These are phyloP conservation scores for Aspergillus ustus DNA, from an alignment of 2,329 filamentous ascomycete species.

Conservation along the genomic window DNA sequence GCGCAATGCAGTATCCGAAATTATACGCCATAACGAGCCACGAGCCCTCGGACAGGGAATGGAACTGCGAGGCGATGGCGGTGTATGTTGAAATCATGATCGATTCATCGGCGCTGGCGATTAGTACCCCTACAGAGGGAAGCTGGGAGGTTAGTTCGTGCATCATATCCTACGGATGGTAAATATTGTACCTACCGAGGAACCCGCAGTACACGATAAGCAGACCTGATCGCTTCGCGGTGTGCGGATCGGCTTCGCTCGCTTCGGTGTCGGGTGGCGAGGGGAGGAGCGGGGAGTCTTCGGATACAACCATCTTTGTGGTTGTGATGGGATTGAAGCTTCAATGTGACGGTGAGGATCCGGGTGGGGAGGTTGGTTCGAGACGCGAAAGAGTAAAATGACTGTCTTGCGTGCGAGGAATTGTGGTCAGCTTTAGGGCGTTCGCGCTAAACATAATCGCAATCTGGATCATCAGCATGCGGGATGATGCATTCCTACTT, in stretches of 20 bases:
- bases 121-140: conserved; percentile 61
- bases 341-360: not conserved
- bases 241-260: not conserved
- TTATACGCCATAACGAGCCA: conserved; percentile 53
- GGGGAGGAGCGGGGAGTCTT: not conserved
- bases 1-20: conserved; percentile 47
- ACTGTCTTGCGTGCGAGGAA: too few species aligned
- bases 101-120: conserved; percentile 64
- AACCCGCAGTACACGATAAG: conserved; percentile 7
- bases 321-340: not conserved
- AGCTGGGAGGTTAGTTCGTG: not conserved
- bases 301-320: not conserved
- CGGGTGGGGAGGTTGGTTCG: not conserved
- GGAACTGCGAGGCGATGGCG: conserved; percentile 53
- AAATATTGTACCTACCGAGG: not conserved
- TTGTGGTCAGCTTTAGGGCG: not conserved
- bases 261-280: not conserved
- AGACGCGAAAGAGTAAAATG: not conserved
- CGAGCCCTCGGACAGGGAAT: conserved; percentile 44
- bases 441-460: not conserved
- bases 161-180: not conserved
- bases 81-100: conserved; percentile 68
- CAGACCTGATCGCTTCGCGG: not conserved
- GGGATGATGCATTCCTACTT: not conserved
- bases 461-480: not conserved